These are phyloP conservation scores for Phialophora macrospora DNA, from an alignment of 2,329 filamentous ascomycete genomes.

Conservation along the genomic window DNA sequence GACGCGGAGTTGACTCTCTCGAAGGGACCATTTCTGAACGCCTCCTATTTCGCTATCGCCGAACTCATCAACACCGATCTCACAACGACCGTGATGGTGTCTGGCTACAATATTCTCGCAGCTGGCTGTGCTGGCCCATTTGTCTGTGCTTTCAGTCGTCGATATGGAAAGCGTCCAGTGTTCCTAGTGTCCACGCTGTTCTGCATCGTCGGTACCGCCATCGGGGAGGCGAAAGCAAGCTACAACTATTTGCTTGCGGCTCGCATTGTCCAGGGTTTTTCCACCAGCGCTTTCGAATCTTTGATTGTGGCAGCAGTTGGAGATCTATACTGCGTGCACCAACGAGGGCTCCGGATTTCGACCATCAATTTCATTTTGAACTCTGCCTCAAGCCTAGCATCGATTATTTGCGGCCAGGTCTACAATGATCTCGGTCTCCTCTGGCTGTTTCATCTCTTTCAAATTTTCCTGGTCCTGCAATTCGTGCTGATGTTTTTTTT, in stretches of 20 bases:
- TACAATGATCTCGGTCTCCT: conserved; percentile 31
- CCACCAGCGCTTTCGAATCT: conserved; percentile 55
- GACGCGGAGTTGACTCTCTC: neutral
- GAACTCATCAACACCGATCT: conserved; percentile 23
- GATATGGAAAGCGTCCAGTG: conserved; percentile 46
- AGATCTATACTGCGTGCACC: conserved; percentile 46
- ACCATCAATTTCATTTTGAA: conserved; percentile 26
- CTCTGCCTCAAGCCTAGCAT: conserved; percentile 39
- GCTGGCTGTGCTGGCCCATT: conserved; percentile 26
- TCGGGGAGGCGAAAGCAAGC: conserved; percentile 51
- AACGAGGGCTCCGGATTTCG: conserved; percentile 30
- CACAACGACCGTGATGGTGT: conserved; percentile 25
- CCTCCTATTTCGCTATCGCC: conserved; percentile 21
- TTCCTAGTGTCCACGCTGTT: conserved; percentile 41
- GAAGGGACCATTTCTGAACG: conserved; percentile 20
- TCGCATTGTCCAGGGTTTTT: conserved; percentile 55
- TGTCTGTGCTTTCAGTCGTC: conserved; percentile 48
- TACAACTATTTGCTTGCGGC: conserved; percentile 55
- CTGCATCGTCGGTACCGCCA: conserved; percentile 48
- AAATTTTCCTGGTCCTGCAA: conserved; percentile 38
- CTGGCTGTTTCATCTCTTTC: conserved; percentile 37
- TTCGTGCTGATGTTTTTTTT: conserved; percentile 39
- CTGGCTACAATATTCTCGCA: conserved; percentile 27
- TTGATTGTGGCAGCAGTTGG: conserved; percentile 55
- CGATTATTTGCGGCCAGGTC: conserved; percentile 42